Percentiles rank a stretch among this genome's conserved stretches.
Conservation (phyloP, 306 rosid species). For the Myrica gale region DNA sequence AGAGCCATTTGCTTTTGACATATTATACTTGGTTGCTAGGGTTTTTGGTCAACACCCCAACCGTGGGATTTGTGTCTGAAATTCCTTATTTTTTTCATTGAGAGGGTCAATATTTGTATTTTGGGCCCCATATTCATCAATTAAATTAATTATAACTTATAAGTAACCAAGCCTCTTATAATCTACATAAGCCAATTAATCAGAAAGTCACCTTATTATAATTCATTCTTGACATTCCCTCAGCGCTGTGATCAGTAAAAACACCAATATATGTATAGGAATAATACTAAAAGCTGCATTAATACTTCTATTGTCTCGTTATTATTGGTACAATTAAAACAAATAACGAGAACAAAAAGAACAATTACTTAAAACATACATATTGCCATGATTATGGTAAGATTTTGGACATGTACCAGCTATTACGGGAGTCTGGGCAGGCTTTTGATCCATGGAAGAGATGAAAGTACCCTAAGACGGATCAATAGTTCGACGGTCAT, state of each 20-base stretch:
- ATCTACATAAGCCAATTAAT: neutral
- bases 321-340: too few species aligned
- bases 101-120: neutral
- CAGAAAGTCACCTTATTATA: neutral
- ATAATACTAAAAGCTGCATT: neutral
- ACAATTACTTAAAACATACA: too few species aligned
- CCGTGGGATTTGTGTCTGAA: slow-evolving; percentile 21
- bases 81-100: neutral
- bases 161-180: slow-evolving; percentile 2
- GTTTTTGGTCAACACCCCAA: slow-evolving; percentile 1
- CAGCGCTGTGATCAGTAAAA: neutral
- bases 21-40: neutral
- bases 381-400: neutral
- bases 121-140: neutral
- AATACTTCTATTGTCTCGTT: too few species aligned
- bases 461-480: slow-evolving; percentile 69
- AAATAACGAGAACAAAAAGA: too few species aligned
- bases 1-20: neutral
- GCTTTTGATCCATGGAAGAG: slow-evolving; percentile 3
- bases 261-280: neutral
- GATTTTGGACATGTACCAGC: slow-evolving; percentile 13
- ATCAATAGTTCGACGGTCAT: slow-evolving; percentile 73
- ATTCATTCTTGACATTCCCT: neutral
- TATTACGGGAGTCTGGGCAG: neutral
- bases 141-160: neutral